Conservation (phyloP, 2,329 filamentous ascomycete genomes). For the Biscogniauxia sp. region DNA sequence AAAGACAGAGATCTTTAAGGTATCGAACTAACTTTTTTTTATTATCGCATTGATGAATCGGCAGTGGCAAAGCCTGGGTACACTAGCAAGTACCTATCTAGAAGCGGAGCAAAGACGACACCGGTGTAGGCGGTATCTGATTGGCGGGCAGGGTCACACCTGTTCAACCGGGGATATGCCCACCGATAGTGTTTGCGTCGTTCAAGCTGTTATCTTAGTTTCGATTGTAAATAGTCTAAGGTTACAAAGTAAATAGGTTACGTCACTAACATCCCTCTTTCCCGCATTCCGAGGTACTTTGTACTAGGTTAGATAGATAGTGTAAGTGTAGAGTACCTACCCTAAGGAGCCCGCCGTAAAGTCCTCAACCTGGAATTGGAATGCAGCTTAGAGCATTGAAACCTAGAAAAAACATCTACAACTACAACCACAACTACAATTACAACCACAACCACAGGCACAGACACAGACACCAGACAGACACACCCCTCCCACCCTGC, state of each 20-base stretch:
- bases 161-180: background rate
- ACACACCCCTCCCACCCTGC: no score
- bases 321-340: no score
- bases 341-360: no score
- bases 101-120: background rate
- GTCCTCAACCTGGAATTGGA: no score
- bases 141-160: background rate
- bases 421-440: no score
- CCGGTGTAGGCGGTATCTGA: no score
- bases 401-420: no score
- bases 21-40: background rate
- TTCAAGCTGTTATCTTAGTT: background rate
- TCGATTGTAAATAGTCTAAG: no score
- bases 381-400: no score
- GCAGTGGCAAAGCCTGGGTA: background rate
- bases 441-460: no score
- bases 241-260: constrained; percentile 5
- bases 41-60: background rate
- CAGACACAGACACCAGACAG: no score
- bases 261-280: constrained; percentile 11
- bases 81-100: background rate
- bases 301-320: no score
- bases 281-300: background rate
- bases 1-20: background rate
- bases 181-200: background rate